Conservation (phyloP, 1,139 yeast genomes). For the Schwanniomyces etchellsii region DNA sequence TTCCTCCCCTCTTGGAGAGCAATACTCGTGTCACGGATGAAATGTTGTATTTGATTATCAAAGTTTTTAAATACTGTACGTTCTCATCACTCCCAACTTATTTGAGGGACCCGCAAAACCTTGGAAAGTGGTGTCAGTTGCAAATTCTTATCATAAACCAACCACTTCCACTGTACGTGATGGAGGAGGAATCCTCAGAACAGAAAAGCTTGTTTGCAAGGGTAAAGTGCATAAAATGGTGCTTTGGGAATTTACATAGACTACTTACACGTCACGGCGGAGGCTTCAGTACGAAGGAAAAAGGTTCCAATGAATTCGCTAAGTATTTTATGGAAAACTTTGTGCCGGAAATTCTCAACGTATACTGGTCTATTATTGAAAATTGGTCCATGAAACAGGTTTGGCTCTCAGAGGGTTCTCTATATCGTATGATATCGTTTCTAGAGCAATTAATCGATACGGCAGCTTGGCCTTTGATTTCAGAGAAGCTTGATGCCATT, state of each 20-base stretch:
- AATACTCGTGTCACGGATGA: slow-evolving; percentile 38
- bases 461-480: slow-evolving; percentile 49
- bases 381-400: slow-evolving; percentile 51
- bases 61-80: slow-evolving; percentile 61
- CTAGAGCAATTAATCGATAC: slow-evolving; percentile 56
- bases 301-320: slow-evolving; percentile 34
- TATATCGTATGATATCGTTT: slow-evolving; percentile 59
- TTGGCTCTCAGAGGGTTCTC: slow-evolving; percentile 57
- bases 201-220: slow-evolving; percentile 38
- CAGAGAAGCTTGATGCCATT: slow-evolving; percentile 53
- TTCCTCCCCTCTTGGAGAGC: slow-evolving; percentile 31
- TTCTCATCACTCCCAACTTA: slow-evolving; percentile 53
- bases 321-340: slow-evolving; percentile 43
- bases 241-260: slow-evolving; percentile 61
- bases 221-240: slow-evolving; percentile 66
- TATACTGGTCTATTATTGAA: slow-evolving; percentile 56
- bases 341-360: slow-evolving; percentile 56
- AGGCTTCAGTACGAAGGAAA: slow-evolving; percentile 35
- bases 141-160: slow-evolving; percentile 48
- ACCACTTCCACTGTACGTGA: slow-evolving; percentile 33
- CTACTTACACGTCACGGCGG: slow-evolving; percentile 54
- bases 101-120: slow-evolving; percentile 43
- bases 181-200: slow-evolving; percentile 32
- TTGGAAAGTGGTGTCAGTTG: slow-evolving; percentile 61
- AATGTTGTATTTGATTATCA: slow-evolving; percentile 54